Conservation (phyloP, 306 rosid species). For the Sicyos baderoa region DNA sequence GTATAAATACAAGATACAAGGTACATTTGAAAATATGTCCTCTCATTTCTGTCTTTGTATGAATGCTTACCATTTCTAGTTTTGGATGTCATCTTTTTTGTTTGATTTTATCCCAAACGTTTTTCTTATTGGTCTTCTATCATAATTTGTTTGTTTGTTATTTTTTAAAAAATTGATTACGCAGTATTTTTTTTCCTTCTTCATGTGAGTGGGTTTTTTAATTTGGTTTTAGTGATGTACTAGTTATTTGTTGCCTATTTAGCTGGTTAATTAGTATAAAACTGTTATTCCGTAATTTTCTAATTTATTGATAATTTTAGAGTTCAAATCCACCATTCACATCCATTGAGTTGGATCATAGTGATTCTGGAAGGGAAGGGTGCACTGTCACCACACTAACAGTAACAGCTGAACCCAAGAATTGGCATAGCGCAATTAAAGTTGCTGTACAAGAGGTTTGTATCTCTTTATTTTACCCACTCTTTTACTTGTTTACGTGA, state of each 20-base stretch:
- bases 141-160: background rate
- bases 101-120: background rate
- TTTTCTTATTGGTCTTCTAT: constrained; percentile 3
- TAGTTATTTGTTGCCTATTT: constrained; percentile 7
- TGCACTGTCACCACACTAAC: constrained; percentile 98
- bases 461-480: constrained; percentile 15
- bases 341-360: constrained; percentile 92
- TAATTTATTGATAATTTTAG: constrained; percentile 40
- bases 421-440: constrained; percentile 83
- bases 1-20: constrained; percentile 96
- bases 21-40: constrained; percentile 27
- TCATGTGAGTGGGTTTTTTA: background rate
- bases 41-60: constrained; percentile 1
- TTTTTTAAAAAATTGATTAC: background rate
- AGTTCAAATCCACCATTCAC: constrained; percentile 99
- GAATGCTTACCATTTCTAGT: background rate
- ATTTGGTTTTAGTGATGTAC: constrained; percentile 3
- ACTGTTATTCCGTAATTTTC: constrained; percentile 25
- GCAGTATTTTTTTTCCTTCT: background rate
- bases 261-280: background rate
- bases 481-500: constrained; percentile 3
- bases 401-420: constrained; percentile 88
- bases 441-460: constrained; percentile 98
- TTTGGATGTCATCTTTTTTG: background rate
- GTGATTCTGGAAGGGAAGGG: constrained; percentile 99